These are phyloP conservation scores for Candida maltosa DNA, from an alignment of 805 yeast genomes.

Conservation along the genomic window DNA sequence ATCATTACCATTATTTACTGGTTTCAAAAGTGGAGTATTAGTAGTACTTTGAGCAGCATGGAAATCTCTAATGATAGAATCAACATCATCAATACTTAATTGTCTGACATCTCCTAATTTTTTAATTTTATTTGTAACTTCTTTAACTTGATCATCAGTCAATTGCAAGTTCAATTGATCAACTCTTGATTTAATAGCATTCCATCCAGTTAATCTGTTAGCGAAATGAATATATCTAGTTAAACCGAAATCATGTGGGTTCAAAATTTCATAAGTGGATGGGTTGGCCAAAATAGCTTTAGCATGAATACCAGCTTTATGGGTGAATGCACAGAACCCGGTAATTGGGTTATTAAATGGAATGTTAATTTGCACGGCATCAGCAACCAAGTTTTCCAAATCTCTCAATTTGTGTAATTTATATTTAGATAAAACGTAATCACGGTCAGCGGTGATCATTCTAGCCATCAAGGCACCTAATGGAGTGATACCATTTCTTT, in stretches of 20 bases:
- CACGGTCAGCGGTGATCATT: conserved; percentile 61
- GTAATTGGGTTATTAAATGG: conserved; percentile 64
- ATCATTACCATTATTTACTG: conserved; percentile 18
- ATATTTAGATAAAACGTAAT: conserved; percentile 55
- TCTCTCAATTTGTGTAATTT: conserved; percentile 55
- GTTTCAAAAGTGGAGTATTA: conserved; percentile 28
- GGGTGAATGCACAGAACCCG: conserved; percentile 64
- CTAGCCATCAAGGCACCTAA: conserved; percentile 62
- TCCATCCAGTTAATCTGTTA: conserved; percentile 62
- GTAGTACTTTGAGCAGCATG: conserved; percentile 36
- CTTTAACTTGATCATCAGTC: conserved; percentile 56
- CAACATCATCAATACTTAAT: conserved; percentile 58
- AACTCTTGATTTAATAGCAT: conserved; percentile 58
- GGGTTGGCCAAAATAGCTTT: conserved; percentile 63
- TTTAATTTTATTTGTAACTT: conserved; percentile 53
- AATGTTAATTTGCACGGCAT: conserved; percentile 54
- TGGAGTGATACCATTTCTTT: conserved; percentile 62
- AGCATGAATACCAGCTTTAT: conserved; percentile 63
- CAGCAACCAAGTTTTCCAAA: conserved; percentile 57
- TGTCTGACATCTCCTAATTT: conserved; percentile 59
- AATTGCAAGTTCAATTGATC: conserved; percentile 56
- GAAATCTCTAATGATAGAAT: conserved; percentile 54
- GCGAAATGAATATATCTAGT: conserved; percentile 63
- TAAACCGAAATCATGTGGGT: conserved; percentile 57
- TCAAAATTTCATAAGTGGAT: conserved; percentile 58